Percentiles rank a stretch among this genome's conserved stretches.
Evolutionary conservation across 169 alveolate species (phyloP).

Genomic region (Condylostoma magnum): DNA sequence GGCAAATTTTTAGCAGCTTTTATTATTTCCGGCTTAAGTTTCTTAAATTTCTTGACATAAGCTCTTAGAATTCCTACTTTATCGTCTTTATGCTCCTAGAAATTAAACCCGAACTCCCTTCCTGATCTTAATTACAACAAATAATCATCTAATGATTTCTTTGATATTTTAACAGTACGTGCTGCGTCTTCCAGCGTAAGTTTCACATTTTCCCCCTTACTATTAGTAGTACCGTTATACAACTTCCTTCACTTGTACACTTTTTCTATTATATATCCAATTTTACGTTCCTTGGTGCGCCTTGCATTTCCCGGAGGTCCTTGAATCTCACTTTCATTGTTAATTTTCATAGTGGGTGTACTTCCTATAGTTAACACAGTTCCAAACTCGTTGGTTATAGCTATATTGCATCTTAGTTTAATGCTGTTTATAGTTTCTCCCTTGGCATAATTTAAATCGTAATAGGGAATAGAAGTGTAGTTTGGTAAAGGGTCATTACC

Average conservation of each 20-base stretch:
- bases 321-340: conserved; percentile 10
- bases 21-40: conserved; percentile 21
- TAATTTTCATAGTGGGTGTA: neutral
- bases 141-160: conserved; percentile 80
- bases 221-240: conserved; percentile 66
- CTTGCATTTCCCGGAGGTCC: conserved; percentile 46
- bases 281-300: conserved; percentile 85
- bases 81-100: conserved; percentile 82
- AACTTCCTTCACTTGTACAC: conserved; percentile 81
- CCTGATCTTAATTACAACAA: conserved; percentile 75
- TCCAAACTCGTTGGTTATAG: conserved; percentile 22
- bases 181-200: conserved; percentile 80
- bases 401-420: neutral
- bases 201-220: conserved; percentile 53
- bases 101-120: conserved; percentile 74
- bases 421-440: neutral
- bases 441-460: neutral
- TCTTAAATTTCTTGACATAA: conserved; percentile 68
- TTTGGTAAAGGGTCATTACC: conserved; percentile 41
- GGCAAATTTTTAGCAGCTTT: neutral
- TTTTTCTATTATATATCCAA: conserved; percentile 78
- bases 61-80: conserved; percentile 80
- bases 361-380: conserved; percentile 21
- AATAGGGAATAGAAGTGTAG: conserved; percentile 16
- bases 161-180: conserved; percentile 60